A percentile compares a stretch with the other conserved stretches of the same genome.
Conservation (phyloP, 352 stramenopile genomes). For the Phytophthora constricta region DNA sequence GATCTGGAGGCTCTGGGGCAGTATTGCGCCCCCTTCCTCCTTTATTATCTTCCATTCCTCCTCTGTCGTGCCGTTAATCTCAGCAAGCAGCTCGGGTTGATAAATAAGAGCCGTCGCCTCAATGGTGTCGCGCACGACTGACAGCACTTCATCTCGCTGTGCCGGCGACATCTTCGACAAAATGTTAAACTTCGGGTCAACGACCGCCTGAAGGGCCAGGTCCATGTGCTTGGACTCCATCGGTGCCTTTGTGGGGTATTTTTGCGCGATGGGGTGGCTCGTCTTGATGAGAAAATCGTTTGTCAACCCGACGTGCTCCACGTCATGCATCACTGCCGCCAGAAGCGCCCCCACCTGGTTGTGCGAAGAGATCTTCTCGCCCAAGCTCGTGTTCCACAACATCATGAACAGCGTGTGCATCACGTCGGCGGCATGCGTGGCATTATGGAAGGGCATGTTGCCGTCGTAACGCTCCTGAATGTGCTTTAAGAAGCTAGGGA, state of each 20-base stretch:
- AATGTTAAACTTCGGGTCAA: constrained; percentile 55
- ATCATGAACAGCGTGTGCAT: constrained; percentile 82
- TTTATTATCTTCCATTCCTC: constrained; percentile 55
- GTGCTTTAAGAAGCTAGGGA: constrained; percentile 61
- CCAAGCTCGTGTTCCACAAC: constrained; percentile 61
- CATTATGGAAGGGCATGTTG: constrained; percentile 85
- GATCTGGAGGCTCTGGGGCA: constrained; percentile 59
- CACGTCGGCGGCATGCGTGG: constrained; percentile 80
- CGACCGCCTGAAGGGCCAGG: constrained; percentile 61
- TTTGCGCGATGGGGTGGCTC: constrained; percentile 66
- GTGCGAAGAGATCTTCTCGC: constrained; percentile 57
- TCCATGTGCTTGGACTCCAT: constrained; percentile 85
- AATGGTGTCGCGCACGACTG: constrained; percentile 71
- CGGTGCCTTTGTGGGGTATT: constrained; percentile 62
- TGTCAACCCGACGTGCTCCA: constrained; percentile 77
- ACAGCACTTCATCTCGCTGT: constrained; percentile 62
- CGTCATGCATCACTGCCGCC: constrained; percentile 84
- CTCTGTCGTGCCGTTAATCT: constrained; percentile 45
- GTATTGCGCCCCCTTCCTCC: constrained; percentile 25
- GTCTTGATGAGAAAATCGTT: constrained; percentile 86
- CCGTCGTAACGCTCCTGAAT: constrained; percentile 70
- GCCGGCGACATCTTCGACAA: constrained; percentile 55
- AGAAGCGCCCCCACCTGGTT: constrained; percentile 78
- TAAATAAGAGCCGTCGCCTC: constrained; percentile 80
- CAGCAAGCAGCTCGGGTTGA: constrained; percentile 74